phyloP scores from a whole-genome alignment of 2,329 filamentous ascomycete genomes.

The Amylocarpus encephaloides region DNA sequence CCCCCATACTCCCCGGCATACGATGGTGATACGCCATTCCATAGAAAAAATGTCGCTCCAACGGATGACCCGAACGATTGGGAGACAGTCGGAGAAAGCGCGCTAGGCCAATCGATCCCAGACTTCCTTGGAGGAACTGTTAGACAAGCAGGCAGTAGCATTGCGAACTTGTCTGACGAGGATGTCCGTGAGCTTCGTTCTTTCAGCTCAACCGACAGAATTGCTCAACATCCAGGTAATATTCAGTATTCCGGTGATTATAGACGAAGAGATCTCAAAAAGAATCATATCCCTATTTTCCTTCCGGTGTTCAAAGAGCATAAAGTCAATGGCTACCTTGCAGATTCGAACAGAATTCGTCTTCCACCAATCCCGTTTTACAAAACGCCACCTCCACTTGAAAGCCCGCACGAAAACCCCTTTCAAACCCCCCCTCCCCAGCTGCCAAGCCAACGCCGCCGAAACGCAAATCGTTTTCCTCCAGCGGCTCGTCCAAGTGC shows the following conservation, averaged over 20 bases:
- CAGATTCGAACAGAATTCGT: slow-evolving; percentile 23
- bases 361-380: slow-evolving; percentile 12
- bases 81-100: slow-evolving; percentile 29
- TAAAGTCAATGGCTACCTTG: slow-evolving; percentile 28
- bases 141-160: slow-evolving; percentile 25
- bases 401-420: slow-evolving; percentile 23
- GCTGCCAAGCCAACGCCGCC: slow-evolving; percentile 4
- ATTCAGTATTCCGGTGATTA: slow-evolving; percentile 23
- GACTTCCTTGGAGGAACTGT: slow-evolving; percentile 15
- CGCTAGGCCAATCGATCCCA: slow-evolving; percentile 7
- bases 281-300: slow-evolving; percentile 23
- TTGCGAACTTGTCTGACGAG: slow-evolving; percentile 27
- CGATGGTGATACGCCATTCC: not conserved
- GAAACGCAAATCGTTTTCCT: not conserved
- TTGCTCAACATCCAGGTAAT: slow-evolving; percentile 26
- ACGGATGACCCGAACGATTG: slow-evolving; percentile 27
- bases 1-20: slow-evolving; percentile 7
- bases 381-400: slow-evolving; percentile 18
- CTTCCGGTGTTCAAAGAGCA: slow-evolving; percentile 23
- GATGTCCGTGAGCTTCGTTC: slow-evolving; percentile 16
- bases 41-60: not conserved
- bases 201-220: slow-evolving; percentile 25
- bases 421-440: slow-evolving; percentile 26
- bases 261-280: slow-evolving; percentile 26
- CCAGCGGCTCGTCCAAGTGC: not conserved